Evolutionary conservation across 2,329 filamentous ascomycete genomes (phyloP).

Genomic region (Paecilomyces dactylethromorphus): DNA sequence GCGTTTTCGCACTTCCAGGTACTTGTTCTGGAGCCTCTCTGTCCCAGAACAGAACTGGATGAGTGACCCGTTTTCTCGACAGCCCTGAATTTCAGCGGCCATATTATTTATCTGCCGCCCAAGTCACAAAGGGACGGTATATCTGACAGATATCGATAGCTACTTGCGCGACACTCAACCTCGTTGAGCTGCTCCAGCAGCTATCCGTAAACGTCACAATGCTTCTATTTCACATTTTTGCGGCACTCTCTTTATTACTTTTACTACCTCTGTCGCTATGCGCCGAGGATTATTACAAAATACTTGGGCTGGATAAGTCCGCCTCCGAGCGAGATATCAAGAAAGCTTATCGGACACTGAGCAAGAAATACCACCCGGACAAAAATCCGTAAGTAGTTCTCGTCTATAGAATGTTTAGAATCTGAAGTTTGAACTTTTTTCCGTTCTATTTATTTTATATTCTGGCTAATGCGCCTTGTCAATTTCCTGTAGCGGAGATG

Average conservation of each 20-base stretch:
- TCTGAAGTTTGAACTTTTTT: not conserved
- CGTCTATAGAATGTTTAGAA: not conserved
- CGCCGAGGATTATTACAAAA: constrained; percentile 50
- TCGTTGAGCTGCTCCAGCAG: constrained; percentile 12
- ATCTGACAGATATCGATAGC: not conserved
- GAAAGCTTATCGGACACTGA: constrained; percentile 81
- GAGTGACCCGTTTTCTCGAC: not conserved
- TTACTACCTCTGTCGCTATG: constrained; percentile 33
- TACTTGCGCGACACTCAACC: not conserved
- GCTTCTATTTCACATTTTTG: constrained; percentile 25
- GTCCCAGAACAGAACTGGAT: not conserved
- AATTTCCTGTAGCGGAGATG: constrained; percentile 56
- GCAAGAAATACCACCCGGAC: constrained; percentile 94
- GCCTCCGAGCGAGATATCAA: constrained; percentile 87
- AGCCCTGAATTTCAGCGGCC: not conserved
- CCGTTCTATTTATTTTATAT: not conserved
- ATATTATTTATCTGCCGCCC: not conserved
- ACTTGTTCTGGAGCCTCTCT: not conserved
- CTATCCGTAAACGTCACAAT: constrained; percentile 17
- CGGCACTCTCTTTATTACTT: constrained; percentile 26
- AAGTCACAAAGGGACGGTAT: not conserved
- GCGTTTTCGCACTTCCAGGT: not conserved
- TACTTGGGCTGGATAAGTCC: constrained; percentile 71
- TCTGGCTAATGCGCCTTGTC: not conserved
- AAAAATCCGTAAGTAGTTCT: constrained; percentile 76